Evolutionary conservation across 2,329 filamentous ascomycete species (phyloP), one percentile per base, ranked within the genome.

Genomic region (Drechslerella stenobrocha): DNA sequence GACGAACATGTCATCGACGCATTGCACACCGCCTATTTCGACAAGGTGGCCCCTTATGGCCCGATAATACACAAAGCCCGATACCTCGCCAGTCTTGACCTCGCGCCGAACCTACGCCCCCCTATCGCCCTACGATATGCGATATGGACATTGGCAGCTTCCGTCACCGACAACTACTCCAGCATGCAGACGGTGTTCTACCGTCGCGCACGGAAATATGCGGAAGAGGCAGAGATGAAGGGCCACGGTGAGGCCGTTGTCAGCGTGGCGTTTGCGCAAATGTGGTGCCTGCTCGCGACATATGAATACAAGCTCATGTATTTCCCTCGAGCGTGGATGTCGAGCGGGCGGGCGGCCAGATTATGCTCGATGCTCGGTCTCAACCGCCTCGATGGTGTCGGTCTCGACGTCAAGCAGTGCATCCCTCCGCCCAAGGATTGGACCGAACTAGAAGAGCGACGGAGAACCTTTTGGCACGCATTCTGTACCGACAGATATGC

Each of bases 291-390:
- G 18, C 81, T 95, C 47, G 84, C 86, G 3, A 85, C 83, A 0
- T 96, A 95, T 73, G 93, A 98, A 76, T 97, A 96, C 80, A 96
- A 92, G 78, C 88, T 89, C 82, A 96, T 97, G 89, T 95, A 90
- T 76, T 97, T 97, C 73, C 92, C 93, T 0, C 81, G 93, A 71
- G 93, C 93, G 0, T 97, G 93, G 93, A 84, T 96, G 78, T 96
- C 89, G 72, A 87, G 89, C 1, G 93, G 92, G 20, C 82, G 88
- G 69, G 87, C 87, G 2, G 84, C 87, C n/a, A 83, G 92, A 51
- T 77, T 97, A 55, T 84, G 84, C 51, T 87, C 95, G 74, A 96
- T 97, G 92, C 90, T 96, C 79, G 90, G 92, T 6, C 78, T 97
- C 32, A 90, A 97, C 76, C 85, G 91, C 67, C 77, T 96, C 48